phyloP scores from a whole-genome alignment of 495 filamentous ascomycete species.

The Amorphotheca resinae region DNA sequence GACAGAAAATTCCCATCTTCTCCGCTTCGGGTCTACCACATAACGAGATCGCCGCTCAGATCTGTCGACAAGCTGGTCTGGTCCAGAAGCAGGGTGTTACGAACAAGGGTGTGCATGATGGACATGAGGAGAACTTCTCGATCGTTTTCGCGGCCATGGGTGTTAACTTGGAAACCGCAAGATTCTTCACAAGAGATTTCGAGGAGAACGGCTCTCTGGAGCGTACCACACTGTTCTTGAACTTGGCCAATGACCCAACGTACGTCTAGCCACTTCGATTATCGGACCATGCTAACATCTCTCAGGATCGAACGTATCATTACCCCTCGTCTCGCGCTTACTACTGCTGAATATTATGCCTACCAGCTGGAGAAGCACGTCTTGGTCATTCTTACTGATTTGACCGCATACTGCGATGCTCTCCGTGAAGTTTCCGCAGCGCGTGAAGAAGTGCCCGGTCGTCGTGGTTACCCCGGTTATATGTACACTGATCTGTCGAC shows the following conservation, averaged over 20 bases:
- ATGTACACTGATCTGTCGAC: constrained; percentile 99
- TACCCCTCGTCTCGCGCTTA: constrained; percentile 94
- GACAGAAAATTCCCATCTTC: constrained; percentile 99
- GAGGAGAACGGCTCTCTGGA: constrained; percentile 99
- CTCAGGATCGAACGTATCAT: constrained; percentile 97
- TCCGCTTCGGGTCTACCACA: constrained; percentile 96
- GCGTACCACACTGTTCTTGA: constrained; percentile 92
- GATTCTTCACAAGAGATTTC: constrained; percentile 97
- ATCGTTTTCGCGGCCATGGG: constrained; percentile 99
- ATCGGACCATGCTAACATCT: constrained; percentile 17
- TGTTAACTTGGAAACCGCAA: constrained; percentile 98
- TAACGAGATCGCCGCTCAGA: constrained; percentile 97
- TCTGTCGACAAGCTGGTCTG: constrained; percentile 89
- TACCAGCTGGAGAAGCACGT: constrained; percentile 99
- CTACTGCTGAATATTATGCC: constrained; percentile 98
- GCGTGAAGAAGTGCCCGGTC: constrained; percentile 97
- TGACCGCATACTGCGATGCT: constrained; percentile 96
- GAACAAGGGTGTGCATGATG: constrained; percentile 92
- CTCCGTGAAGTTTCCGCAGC: constrained; percentile 96
- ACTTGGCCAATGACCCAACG: constrained; percentile 98
- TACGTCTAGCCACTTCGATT: constrained; percentile 29
- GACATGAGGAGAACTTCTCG: constrained; percentile 97
- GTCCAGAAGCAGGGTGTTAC: constrained; percentile 63
- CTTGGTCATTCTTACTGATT: constrained; percentile 93
- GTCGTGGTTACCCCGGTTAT: constrained; percentile 99